Percentiles rank a stretch among this genome's conserved stretches.
These are phyloP conservation scores for Trametes versicolor DNA, from an alignment of 1,284 basidiomycete species.

Conservation along the genomic window DNA sequence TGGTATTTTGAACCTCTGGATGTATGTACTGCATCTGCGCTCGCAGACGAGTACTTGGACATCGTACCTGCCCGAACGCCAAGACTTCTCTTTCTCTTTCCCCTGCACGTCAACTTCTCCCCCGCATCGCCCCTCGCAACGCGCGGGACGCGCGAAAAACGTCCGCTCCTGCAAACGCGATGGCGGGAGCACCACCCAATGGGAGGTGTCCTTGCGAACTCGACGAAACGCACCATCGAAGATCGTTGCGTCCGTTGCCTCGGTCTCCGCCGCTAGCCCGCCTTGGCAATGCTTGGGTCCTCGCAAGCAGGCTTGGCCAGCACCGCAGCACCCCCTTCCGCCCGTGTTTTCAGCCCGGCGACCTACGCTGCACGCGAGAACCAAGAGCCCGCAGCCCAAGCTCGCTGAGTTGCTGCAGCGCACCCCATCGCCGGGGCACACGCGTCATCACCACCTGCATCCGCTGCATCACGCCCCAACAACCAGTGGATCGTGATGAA, in stretches of 20 bases:
- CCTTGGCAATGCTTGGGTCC: constrained; percentile 23
- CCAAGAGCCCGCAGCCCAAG: not conserved
- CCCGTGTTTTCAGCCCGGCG: not conserved
- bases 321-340: constrained; percentile 1
- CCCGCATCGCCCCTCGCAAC: constrained; percentile 6
- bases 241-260: constrained; percentile 9
- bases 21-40: not conserved
- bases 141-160: not conserved
- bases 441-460: constrained; percentile 7
- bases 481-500: not conserved
- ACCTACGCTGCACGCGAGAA: not conserved
- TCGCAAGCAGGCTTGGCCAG: constrained; percentile 19
- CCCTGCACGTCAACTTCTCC: not conserved
- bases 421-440: not conserved
- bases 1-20: not conserved
- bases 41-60: not conserved
- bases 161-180: not conserved
- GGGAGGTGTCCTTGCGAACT: not conserved
- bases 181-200: not conserved
- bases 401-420: not conserved
- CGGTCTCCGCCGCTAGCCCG: constrained; percentile 10
- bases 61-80: not conserved
- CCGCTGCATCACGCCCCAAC: not conserved
- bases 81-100: not conserved
- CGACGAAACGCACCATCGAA: constrained; percentile 9